Percentiles rank a stretch among this genome's conserved stretches.
These are phyloP conservation scores for Arachnopeziza araneosa DNA, from an alignment of 2,329 filamentous ascomycete genomes.

Conservation along the genomic window DNA sequence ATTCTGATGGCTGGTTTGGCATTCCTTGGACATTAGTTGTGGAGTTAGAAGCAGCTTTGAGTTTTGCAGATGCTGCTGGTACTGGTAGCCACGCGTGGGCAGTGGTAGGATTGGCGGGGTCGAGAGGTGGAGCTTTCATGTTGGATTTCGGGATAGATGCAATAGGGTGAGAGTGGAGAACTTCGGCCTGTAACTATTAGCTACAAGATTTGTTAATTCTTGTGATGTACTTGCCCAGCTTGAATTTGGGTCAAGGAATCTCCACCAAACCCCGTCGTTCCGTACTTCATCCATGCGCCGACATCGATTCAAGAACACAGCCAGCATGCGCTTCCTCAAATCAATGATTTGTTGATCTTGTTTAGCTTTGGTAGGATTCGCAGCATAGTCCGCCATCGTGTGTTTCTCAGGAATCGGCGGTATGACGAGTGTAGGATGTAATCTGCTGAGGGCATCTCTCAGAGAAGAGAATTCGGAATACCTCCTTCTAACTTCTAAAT, in stretches of 20 bases:
- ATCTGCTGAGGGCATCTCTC: slow-evolving; percentile 77
- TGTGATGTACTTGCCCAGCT: slow-evolving; percentile 70
- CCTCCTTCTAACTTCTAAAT: slow-evolving; percentile 87
- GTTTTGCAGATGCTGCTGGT: slow-evolving; percentile 77
- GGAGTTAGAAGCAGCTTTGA: slow-evolving; percentile 50
- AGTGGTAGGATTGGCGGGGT: slow-evolving; percentile 84
- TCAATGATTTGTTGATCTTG: slow-evolving; percentile 97
- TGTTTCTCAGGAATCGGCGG: slow-evolving; percentile 98
- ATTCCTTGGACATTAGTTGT: slow-evolving; percentile 42
- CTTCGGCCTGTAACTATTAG: slow-evolving; percentile 67
- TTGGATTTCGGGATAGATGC: slow-evolving; percentile 90
- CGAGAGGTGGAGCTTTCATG: slow-evolving; percentile 88
- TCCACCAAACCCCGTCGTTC: slow-evolving; percentile 94
- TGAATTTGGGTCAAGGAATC: slow-evolving; percentile 94
- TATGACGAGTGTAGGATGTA: slow-evolving; percentile 92
- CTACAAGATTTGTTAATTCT: slow-evolving; percentile 2
- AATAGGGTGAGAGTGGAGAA: slow-evolving; percentile 87
- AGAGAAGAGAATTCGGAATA: slow-evolving; percentile 97
- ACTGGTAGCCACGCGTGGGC: slow-evolving; percentile 86
- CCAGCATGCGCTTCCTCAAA: slow-evolving; percentile 91
- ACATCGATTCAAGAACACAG: slow-evolving; percentile 91
- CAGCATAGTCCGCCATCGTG: slow-evolving; percentile 96
- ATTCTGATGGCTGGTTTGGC: slow-evolving; percentile 47
- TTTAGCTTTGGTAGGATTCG: slow-evolving; percentile 95
- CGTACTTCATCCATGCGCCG: slow-evolving; percentile 86